These are phyloP conservation scores for Botrytis tulipae DNA, from an alignment of 2,329 filamentous ascomycete genomes.

Conservation along the genomic window DNA sequence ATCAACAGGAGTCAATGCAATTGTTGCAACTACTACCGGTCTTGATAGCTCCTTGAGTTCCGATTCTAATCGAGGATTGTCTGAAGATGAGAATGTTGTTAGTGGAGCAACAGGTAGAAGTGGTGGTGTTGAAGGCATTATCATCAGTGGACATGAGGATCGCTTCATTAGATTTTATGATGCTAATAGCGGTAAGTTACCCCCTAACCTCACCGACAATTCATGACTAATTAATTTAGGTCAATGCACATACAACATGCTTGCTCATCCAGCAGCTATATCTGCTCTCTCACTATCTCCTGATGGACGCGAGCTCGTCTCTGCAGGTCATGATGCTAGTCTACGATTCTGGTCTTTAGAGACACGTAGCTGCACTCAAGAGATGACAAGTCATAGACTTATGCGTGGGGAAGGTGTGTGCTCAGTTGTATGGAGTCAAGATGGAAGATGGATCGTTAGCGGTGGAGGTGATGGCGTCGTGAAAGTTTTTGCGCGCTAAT, in stretches of 20 bases:
- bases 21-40: conserved; percentile 82
- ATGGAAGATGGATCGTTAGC: conserved; percentile 91
- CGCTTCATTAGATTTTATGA: conserved; percentile 96
- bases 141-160: conserved; percentile 97
- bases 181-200: conserved; percentile 87
- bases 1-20: conserved; percentile 81
- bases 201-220: not conserved
- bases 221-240: conserved; percentile 52
- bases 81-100: conserved; percentile 71
- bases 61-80: conserved; percentile 61
- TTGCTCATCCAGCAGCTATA: conserved; percentile 91
- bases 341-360: conserved; percentile 97
- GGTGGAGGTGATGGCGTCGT: conserved; percentile 93
- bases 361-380: conserved; percentile 91
- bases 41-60: conserved; percentile 63
- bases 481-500: conserved; percentile 74
- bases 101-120: conserved; percentile 77
- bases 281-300: conserved; percentile 88
- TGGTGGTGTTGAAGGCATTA: conserved; percentile 83
- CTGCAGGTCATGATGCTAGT: conserved; percentile 91
- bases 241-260: conserved; percentile 99
- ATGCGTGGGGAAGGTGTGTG: conserved; percentile 97
- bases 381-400: conserved; percentile 86
- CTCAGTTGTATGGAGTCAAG: conserved; percentile 90
- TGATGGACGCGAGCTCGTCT: conserved; percentile 90